Evolutionary conservation across 1,139 yeast species (phyloP).

Genomic region (Lodderomyces margitis): DNA sequence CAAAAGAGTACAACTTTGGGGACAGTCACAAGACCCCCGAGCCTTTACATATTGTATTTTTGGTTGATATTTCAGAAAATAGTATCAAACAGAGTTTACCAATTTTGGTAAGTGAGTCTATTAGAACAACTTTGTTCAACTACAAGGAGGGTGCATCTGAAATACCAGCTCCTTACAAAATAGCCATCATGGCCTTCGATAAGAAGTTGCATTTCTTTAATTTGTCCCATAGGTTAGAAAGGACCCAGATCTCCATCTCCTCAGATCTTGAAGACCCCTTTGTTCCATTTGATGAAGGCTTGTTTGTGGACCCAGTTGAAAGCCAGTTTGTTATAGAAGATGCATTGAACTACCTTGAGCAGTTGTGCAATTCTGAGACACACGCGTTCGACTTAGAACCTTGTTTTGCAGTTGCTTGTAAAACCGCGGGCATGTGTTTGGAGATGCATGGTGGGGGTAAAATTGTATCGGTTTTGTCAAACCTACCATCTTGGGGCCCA

Average conservation of each 20-base stretch:
- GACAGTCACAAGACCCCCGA: constrained; percentile 28
- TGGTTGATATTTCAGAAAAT: constrained; percentile 71
- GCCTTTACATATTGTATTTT: constrained; percentile 67
- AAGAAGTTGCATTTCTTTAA: constrained; percentile 73
- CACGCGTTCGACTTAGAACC: constrained; percentile 58
- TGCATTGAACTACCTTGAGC: constrained; percentile 62
- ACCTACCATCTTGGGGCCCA: constrained; percentile 81
- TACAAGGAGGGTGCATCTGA: constrained; percentile 14
- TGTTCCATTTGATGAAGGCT: constrained; percentile 74
- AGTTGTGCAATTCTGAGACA: constrained; percentile 34
- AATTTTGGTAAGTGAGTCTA: constrained; percentile 68
- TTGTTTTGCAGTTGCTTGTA: constrained; percentile 76
- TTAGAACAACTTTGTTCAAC: constrained; percentile 54
- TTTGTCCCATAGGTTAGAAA: constrained; percentile 51
- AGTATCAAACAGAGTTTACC: constrained; percentile 65
- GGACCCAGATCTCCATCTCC: constrained; percentile 65
- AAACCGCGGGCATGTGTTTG: constrained; percentile 67
- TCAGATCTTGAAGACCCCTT: constrained; percentile 79
- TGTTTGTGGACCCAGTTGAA: constrained; percentile 77
- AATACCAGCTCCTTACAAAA: constrained; percentile 17
- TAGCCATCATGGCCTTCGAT: constrained; percentile 79
- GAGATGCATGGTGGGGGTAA: constrained; percentile 75
- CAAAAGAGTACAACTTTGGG: constrained; percentile 62
- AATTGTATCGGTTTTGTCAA: constrained; percentile 63
- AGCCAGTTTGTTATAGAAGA: constrained; percentile 63